Evolutionary conservation across 805 yeast genomes (phyloP).

Genomic region (Schwanniomyces pseudopolymorphus): DNA sequence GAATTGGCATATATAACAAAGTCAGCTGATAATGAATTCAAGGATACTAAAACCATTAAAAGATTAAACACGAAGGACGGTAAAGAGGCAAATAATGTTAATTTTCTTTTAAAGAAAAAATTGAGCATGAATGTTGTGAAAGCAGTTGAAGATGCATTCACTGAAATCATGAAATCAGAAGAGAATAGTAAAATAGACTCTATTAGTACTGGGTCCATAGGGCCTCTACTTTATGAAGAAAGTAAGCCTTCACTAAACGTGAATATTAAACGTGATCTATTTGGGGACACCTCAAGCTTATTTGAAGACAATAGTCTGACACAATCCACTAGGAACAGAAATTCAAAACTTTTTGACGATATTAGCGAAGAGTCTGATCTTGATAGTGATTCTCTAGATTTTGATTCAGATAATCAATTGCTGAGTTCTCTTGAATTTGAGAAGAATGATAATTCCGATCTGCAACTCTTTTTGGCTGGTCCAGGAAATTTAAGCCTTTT

Average conservation of each 20-base stretch:
- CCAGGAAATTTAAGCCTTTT: constrained; percentile 68
- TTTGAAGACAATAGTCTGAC: constrained; percentile 23
- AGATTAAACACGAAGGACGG: not conserved
- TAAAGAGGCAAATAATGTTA: not conserved
- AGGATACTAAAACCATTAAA: not conserved
- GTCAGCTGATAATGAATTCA: constrained; percentile 3
- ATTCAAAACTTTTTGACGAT: constrained; percentile 35
- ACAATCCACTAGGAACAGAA: constrained; percentile 11
- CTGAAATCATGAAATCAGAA: constrained; percentile 49
- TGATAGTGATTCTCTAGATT: constrained; percentile 30
- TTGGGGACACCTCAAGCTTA: constrained; percentile 29
- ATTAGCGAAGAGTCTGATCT: constrained; percentile 31
- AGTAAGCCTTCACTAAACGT: not conserved
- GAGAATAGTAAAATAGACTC: constrained; percentile 1
- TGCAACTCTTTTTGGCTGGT: constrained; percentile 54
- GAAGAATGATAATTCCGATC: constrained; percentile 11
- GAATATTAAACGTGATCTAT: constrained; percentile 13
- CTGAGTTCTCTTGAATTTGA: constrained; percentile 14
- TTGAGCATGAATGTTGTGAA: constrained; percentile 38
- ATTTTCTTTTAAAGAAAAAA: constrained; percentile 1
- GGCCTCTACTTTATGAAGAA: not conserved
- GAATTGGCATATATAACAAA: not conserved
- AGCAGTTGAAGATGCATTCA: constrained; percentile 69
- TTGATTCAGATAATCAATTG: constrained; percentile 20
- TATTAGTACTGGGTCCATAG: not conserved